A percentile compares a stretch with the other conserved stretches of the same genome.
Evolutionary conservation across 129 eudicot genomes (phyloP).

Genomic region (Smallanthus sonchifolius): DNA sequence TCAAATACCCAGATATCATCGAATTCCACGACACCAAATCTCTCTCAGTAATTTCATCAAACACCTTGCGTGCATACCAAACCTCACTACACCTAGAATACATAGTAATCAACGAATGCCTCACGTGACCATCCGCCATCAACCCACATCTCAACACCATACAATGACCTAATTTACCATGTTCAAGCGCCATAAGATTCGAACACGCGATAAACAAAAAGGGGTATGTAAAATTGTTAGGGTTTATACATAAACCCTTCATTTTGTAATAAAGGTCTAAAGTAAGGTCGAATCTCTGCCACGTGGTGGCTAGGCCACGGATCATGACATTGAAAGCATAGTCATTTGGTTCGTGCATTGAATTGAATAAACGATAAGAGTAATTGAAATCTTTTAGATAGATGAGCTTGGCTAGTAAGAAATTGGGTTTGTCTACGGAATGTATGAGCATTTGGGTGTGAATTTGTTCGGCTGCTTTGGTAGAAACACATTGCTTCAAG

Average conservation of each 20-base stretch:
- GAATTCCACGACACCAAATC: slow-evolving; percentile 83
- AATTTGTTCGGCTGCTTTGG: slow-evolving; percentile 52
- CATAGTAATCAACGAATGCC: slow-evolving; percentile 77
- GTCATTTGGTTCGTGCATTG: slow-evolving; percentile 54
- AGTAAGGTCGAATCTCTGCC: slow-evolving; percentile 52
- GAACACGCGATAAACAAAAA: slow-evolving; percentile 62
- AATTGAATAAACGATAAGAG: slow-evolving; percentile 43
- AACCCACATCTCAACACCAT: slow-evolving; percentile 60
- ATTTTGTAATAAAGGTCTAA: slow-evolving; percentile 43
- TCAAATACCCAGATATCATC: slow-evolving; percentile 64
- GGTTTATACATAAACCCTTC: slow-evolving; percentile 52
- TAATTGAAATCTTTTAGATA: slow-evolving; percentile 53
- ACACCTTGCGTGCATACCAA: slow-evolving; percentile 54
- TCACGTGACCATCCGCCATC: slow-evolving; percentile 53
- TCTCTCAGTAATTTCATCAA: slow-evolving; percentile 66
- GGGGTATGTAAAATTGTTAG: slow-evolving; percentile 79
- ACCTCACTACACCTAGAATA: slow-evolving; percentile 48
- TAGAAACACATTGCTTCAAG: slow-evolving; percentile 37
- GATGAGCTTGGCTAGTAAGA: slow-evolving; percentile 49
- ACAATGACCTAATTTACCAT: slow-evolving; percentile 49
- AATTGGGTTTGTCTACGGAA: slow-evolving; percentile 51
- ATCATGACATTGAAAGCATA: slow-evolving; percentile 68
- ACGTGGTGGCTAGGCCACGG: slow-evolving; percentile 57
- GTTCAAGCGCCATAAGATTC: slow-evolving; percentile 37
- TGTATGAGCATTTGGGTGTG: slow-evolving; percentile 64